phyloP scores from a whole-genome alignment of 768 basidiomycete species.

The Boletus insuetus region DNA sequence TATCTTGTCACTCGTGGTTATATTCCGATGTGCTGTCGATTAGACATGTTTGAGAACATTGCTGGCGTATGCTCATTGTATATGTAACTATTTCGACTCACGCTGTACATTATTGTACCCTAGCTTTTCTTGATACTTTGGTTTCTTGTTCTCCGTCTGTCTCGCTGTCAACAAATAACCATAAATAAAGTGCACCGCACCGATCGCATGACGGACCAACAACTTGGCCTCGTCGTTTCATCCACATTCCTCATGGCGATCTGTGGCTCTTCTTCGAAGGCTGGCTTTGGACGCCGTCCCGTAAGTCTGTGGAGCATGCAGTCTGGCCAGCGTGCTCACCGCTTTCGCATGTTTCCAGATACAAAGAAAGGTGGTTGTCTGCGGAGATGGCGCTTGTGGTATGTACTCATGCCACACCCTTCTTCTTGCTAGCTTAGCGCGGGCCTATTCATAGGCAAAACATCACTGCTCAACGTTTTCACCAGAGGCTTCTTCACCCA shows the following conservation, averaged over 20 bases:
- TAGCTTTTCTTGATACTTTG: conserved; percentile 15
- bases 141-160: background rate
- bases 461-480: conserved; percentile 84
- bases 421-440: conserved; percentile 11
- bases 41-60: conserved; percentile 8
- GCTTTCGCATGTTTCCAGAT: conserved; percentile 31
- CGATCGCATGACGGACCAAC: background rate
- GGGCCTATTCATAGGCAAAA: conserved; percentile 55
- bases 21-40: conserved; percentile 6
- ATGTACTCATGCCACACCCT: background rate
- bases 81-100: conserved; percentile 19
- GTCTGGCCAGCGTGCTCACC: conserved; percentile 13
- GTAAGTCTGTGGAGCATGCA: conserved; percentile 20
- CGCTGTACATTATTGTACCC: conserved; percentile 16
- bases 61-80: conserved; percentile 8
- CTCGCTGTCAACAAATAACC: conserved; percentile 17
- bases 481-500: conserved; percentile 92
- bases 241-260: conserved; percentile 42
- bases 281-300: conserved; percentile 50
- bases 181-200: conserved; percentile 18
- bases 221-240: background rate
- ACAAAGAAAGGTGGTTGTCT: conserved; percentile 77
- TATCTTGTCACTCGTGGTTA: conserved; percentile 8
- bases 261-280: conserved; percentile 52
- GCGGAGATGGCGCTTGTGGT: conserved; percentile 97